Conservation (phyloP, 257 asterid genomes). For the Solanum chaucha region DNA sequence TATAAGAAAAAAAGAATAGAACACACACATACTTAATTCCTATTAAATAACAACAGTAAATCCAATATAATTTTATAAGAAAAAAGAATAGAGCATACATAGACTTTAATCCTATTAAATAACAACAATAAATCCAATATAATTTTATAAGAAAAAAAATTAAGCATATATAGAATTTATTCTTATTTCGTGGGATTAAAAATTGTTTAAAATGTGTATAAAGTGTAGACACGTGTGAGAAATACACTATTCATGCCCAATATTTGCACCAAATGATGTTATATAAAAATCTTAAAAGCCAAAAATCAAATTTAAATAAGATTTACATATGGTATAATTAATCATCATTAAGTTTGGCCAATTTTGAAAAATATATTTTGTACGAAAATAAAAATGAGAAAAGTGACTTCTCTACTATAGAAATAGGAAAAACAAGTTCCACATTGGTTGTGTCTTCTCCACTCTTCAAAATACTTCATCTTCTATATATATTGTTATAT, state of each 20-base stretch:
- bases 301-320: not conserved
- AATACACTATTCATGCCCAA: not conserved
- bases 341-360: not conserved
- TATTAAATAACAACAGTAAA: no score
- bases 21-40: no score
- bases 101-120: no score
- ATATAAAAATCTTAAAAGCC: not conserved
- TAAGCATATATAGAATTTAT: no score
- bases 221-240: not conserved
- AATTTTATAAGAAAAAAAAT: no score
- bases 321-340: not conserved
- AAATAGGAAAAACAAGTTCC: not conserved
- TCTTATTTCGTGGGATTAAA: no score
- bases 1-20: no score
- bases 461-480: no score
- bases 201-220: not conserved
- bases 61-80: no score
- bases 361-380: not conserved
- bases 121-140: not conserved
- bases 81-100: no score
- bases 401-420: not conserved
- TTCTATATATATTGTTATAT: not conserved
- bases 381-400: not conserved
- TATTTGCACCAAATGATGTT: not conserved
- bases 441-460: not conserved